Evolutionary conservation across 192 early-diverging fungal genomes (phyloP), one percentile per base, ranked within the genome.

Genomic region (Geosiphon pyriformis): DNA sequence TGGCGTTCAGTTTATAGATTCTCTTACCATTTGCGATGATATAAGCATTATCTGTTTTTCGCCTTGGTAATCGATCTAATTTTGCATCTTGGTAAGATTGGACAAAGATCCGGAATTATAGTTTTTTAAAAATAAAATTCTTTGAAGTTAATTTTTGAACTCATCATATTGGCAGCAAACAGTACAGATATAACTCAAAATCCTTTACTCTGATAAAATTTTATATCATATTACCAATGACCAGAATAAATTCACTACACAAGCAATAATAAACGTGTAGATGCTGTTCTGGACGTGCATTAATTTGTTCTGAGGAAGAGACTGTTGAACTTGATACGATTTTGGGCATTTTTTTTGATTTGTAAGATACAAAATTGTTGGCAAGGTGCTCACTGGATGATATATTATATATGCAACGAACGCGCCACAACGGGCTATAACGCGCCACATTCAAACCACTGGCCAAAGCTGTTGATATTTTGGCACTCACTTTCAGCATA

Each of bases 171-270:
- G n/a, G n/a, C n/a, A n/a, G n/a, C n/a, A n/a, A n/a, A 10, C 37
- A 42, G 15, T 42, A 6, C 6, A 42, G 37, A 42, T 42, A 15
- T 42, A 10, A 42, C 6, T 42, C 37, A 42, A 15, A 15, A 42
- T 42, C 15, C 15, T 42, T 15, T 42, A 42, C 37, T 10, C 7
- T 10, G 37, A 42, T 42, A 6, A 42, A 10, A 42, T 42, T 10
- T 42, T 42, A 42, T 42, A 42, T 42, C 37, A 42, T 42, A 42
- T 20, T 70, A 78, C 76, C 76, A 66, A 85, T 85, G 4, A 82
- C 83, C 7, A 85, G 72, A 66, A 85, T 72, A 67, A 85, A 85
- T 68, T 85, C 83, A 50, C 79, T 81, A 60, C 83, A 85, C 18
- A 82, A 65, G 56, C 83, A 85, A 37, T 85, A 85, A 57, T 85